Conservation (phyloP, 164 flowering plant genomes). For the Tetracentron sinense region DNA sequence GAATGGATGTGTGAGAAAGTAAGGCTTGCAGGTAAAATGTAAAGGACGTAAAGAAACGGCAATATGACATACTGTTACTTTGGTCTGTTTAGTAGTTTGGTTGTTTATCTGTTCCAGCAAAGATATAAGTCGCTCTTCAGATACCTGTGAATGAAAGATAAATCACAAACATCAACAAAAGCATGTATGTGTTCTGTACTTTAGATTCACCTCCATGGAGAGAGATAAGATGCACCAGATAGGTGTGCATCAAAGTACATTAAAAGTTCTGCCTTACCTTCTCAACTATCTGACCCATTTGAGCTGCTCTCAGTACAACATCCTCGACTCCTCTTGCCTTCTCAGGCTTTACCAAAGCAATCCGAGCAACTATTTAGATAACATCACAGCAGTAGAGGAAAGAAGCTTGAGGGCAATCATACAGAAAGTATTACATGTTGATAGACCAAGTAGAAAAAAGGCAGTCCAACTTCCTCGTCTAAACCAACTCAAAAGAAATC, state of each 20-base stretch:
- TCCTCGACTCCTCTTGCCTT: slow-evolving; percentile 99
- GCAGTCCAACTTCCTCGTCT: too few relatives aligned
- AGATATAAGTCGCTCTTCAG: slow-evolving; percentile 88
- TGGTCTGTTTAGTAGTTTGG: slow-evolving; percentile 85
- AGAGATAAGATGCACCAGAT: neutral
- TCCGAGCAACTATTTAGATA: slow-evolving; percentile 67
- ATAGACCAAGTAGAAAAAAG: too few relatives aligned
- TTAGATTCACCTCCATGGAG: neutral
- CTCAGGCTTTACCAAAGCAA: slow-evolving; percentile 96
- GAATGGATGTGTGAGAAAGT: neutral
- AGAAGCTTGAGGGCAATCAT: neutral
- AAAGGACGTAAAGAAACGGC: neutral
- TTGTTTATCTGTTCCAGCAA: slow-evolving; percentile 90
- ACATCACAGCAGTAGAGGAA: neutral
- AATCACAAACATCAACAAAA: neutral
- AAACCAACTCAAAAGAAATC: too few relatives aligned
- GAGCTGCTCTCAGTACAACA: slow-evolving; percentile 85
- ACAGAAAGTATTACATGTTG: slow-evolving; percentile 1
- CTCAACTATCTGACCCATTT: slow-evolving; percentile 87
- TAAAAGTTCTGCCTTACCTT: slow-evolving; percentile 47
- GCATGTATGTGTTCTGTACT: neutral
- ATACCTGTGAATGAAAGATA: slow-evolving; percentile 41
- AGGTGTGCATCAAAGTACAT: neutral
- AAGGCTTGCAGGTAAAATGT: neutral
- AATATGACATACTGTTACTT: slow-evolving; percentile 72